Base-by-base conservation (phyloP, 305 asterid genomes). In the Solanum hybrid region DNA sequence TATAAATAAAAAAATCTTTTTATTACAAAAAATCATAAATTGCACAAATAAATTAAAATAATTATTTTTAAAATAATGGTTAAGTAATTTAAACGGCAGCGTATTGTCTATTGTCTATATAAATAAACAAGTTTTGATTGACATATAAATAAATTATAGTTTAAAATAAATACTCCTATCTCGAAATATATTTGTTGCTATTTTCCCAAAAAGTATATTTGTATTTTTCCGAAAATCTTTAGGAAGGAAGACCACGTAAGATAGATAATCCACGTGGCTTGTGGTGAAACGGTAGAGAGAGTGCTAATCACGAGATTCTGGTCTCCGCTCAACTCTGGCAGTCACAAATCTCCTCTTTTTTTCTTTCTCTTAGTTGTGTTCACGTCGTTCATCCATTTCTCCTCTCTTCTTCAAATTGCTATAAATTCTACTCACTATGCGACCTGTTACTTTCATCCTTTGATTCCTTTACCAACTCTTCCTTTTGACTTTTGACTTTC, bases 401-500 rank as follows among this genome's bases (percentile, higher is more conserved):
- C 69, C 36, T 56, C 15, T 42, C 72, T 82, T 42, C 56, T n/a
- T 13, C 22, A 29, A 81, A 81, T 40, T 42, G 10, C 35, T 42
- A 81, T 82, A 42, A 51, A 31, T 84, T 40, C 37, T 7, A 82
- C 37, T 8, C 69, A 42, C 87, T 31, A 84, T 84, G 76, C 22
- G 17, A 51, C 29, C 40, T 51, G 76, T 51, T 84, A 19, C 87
- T 51, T 51, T 56, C 42, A 31, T 51, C 75, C 72, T 66, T 82
- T 82, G 5, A 82, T 82, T 82, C 26, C 42, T 51, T 22, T 27
- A 15, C 3, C 87, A 19, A 32, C 64, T 84, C 42, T 45, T 40
- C 60, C 90, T 56, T 77, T 90, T 79, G 64, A 89, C 90, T 56
- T 77, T 90, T 78, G 64, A 89, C 81, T 92, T 90, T 87, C 69